Evolutionary conservation across 23 red algal genomes (phyloP).

Genomic region (Gracilaria vermiculophylla): DNA sequence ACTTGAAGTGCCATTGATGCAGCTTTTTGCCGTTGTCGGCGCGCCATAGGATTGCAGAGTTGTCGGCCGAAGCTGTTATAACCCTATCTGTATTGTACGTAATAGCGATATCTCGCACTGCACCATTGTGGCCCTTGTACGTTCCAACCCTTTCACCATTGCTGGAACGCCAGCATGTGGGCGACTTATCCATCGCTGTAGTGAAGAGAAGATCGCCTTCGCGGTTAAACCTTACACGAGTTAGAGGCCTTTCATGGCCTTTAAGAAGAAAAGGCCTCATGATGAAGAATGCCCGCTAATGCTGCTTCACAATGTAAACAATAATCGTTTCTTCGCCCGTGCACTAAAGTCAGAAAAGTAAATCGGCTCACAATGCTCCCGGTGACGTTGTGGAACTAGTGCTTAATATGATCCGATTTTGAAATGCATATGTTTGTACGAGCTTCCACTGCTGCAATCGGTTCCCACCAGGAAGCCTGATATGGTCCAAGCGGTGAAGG

Average conservation of each 20-base stretch:
- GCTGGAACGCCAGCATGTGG: constrained; percentile 81
- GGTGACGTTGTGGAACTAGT: no score
- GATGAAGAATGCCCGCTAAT: neutral
- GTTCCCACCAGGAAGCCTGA: no score
- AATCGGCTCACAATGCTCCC: no score
- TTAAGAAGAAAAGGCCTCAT: constrained; percentile 95
- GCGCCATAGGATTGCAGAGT: constrained; percentile 85
- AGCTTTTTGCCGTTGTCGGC: constrained; percentile 75
- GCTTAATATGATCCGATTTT: no score
- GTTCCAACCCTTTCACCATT: constrained; percentile 96
- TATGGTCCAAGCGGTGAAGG: no score
- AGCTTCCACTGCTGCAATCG: no score
- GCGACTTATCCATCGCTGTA: constrained; percentile 92
- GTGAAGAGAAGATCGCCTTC: constrained; percentile 98
- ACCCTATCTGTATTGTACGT: constrained; percentile 77
- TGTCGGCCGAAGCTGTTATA: constrained; percentile 94
- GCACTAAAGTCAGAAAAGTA: no score
- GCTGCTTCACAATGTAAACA: neutral
- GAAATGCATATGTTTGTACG: no score
- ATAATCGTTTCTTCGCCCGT: neutral
- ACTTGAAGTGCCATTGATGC: constrained; percentile 76
- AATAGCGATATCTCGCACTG: constrained; percentile 87
- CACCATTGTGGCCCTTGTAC: constrained; percentile 93
- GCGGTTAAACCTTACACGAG: constrained; percentile 90
- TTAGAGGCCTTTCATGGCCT: constrained; percentile 97